These are phyloP conservation scores for Gentiana straminea DNA, from an alignment of 257 asterid species.

Conservation along the genomic window DNA sequence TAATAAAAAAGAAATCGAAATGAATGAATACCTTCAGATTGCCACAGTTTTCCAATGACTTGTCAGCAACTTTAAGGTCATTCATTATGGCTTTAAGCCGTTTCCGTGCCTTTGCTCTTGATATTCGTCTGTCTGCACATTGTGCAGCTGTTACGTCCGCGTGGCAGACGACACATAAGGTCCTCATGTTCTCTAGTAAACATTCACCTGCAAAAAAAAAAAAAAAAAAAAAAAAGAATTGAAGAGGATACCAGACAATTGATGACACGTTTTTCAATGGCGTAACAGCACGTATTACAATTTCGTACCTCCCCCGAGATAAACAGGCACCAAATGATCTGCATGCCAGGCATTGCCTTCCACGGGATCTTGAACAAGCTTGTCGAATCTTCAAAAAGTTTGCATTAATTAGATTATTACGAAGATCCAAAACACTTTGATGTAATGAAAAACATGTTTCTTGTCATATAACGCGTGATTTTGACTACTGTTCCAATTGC, in stretches of 20 bases:
- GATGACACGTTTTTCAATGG: neutral
- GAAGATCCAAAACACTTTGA: too few species aligned
- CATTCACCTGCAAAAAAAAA: slow-evolving; percentile 69
- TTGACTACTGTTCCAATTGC: too few species aligned
- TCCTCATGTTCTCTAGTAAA: slow-evolving; percentile 90
- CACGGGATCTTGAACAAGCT: slow-evolving; percentile 62
- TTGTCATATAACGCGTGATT: too few species aligned
- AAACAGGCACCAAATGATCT: slow-evolving; percentile 88
- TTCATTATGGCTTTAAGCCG: slow-evolving; percentile 46
- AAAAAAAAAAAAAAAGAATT: neutral
- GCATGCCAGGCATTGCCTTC: slow-evolving; percentile 99
- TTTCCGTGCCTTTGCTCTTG: slow-evolving; percentile 52
- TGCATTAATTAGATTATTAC: neutral
- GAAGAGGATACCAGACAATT: neutral
- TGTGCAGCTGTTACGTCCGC: slow-evolving; percentile 77
- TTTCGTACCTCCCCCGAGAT: slow-evolving; percentile 75
- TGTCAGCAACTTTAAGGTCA: slow-evolving; percentile 24
- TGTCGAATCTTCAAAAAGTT: slow-evolving; percentile 44
- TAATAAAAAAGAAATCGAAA: too few species aligned
- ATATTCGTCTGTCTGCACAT: slow-evolving; percentile 51
- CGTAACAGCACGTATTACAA: slow-evolving; percentile 5
- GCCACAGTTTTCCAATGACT: slow-evolving; percentile 11
- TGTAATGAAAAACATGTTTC: too few species aligned
- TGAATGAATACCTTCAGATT: slow-evolving; percentile 30
- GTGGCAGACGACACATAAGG: slow-evolving; percentile 95